phyloP scores from a whole-genome alignment of 352 stramenopile species.

The Saprolegnia parasitica region DNA sequence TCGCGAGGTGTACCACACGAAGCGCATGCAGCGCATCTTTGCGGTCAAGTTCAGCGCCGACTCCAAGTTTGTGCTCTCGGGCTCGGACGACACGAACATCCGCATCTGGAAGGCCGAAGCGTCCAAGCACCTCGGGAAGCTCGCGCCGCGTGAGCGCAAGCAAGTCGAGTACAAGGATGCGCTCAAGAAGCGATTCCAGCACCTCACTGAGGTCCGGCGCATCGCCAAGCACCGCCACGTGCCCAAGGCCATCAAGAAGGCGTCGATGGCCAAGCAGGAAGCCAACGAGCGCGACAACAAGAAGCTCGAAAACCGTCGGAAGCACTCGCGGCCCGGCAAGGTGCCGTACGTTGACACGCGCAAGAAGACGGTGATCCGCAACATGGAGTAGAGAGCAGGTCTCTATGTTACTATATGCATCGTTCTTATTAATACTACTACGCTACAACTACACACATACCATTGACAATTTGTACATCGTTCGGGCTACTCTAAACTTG shows the following conservation, averaged over 20 bases:
- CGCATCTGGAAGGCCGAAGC: conserved; percentile 98
- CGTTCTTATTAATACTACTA: conserved; percentile 4
- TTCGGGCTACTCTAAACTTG: too few relatives aligned
- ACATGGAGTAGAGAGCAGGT: conserved; percentile 62
- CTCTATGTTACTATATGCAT: not conserved
- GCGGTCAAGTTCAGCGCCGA: conserved; percentile 84
- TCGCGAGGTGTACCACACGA: conserved; percentile 96
- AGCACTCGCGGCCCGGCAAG: conserved; percentile 69
- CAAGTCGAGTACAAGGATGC: conserved; percentile 96
- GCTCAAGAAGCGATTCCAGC: conserved; percentile 94
- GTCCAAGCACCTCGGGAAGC: conserved; percentile 91
- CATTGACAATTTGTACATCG: not conserved
- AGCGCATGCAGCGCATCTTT: conserved; percentile 97
- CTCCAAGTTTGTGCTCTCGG: conserved; percentile 95
- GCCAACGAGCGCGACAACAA: conserved; percentile 70
- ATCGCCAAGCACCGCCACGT: conserved; percentile 92
- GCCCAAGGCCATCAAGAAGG: conserved; percentile 98
- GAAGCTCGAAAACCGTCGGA: conserved; percentile 80
- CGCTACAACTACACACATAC: not conserved
- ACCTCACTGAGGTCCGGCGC: conserved; percentile 93
- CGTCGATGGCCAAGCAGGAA: conserved; percentile 84
- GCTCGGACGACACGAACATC: conserved; percentile 99
- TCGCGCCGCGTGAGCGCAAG: conserved; percentile 69
- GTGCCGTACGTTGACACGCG: conserved; percentile 69
- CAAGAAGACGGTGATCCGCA: conserved; percentile 67